Conservation (phyloP, 177 flowering plant genomes). For the Vitis hybrid region DNA sequence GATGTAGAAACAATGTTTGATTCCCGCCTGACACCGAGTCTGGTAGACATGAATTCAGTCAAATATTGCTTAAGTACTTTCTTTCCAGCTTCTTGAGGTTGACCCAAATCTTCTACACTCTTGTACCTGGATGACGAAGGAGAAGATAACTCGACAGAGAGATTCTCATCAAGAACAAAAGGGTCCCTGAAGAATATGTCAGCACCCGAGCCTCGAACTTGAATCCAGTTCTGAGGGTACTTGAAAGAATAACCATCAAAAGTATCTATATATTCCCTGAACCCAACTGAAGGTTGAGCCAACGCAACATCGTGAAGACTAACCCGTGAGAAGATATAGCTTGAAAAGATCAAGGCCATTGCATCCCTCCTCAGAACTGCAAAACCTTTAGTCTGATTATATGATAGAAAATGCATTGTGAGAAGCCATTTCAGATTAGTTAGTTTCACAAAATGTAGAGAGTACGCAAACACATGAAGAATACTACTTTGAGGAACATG, state of each 20-base stretch:
- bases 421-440: too few relatives aligned
- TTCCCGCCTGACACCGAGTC: slow-evolving; percentile 93
- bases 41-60: slow-evolving; percentile 98
- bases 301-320: slow-evolving; percentile 26
- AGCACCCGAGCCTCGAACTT: slow-evolving; percentile 72
- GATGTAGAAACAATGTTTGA: slow-evolving; percentile 74
- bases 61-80: slow-evolving; percentile 84
- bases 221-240: slow-evolving; percentile 92
- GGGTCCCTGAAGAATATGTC: slow-evolving; percentile 82
- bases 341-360: slow-evolving; percentile 54
- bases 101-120: slow-evolving; percentile 87
- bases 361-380: slow-evolving; percentile 79
- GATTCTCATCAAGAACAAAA: slow-evolving; percentile 85
- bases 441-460: too few relatives aligned
- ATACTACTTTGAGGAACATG: too few relatives aligned
- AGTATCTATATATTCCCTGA: slow-evolving; percentile 77
- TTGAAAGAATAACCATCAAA: slow-evolving; percentile 91
- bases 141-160: slow-evolving; percentile 84
- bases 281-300: slow-evolving; percentile 52
- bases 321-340: slow-evolving; percentile 41
- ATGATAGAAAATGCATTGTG: slow-evolving; percentile 14
- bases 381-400: slow-evolving; percentile 66
- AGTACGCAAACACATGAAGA: too few relatives aligned
- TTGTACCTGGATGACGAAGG: slow-evolving; percentile 89
- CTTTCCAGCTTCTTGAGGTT: slow-evolving; percentile 82